phyloP scores from a whole-genome alignment of 768 basidiomycete genomes.

The Suillus americanus region DNA sequence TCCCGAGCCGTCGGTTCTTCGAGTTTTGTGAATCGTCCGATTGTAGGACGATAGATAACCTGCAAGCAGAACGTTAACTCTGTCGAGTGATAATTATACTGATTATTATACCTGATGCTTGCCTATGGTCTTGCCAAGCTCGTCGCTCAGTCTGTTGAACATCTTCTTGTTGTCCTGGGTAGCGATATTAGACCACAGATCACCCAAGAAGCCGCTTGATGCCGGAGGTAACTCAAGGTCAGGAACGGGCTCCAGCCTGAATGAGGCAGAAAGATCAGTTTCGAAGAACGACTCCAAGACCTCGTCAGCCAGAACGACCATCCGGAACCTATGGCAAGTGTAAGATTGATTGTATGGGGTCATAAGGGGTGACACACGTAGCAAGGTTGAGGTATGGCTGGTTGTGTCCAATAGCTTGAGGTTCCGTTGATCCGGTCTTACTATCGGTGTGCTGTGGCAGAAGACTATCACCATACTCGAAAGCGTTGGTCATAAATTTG shows the following conservation, averaged over 20 bases:
- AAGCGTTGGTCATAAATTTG: conserved; percentile 97
- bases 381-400: conserved; percentile 92
- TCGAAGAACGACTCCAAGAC: conserved; percentile 97
- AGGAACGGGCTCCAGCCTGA: conserved; percentile 71
- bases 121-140: conserved; percentile 91
- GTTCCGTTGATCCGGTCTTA: conserved; percentile 38
- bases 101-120: conserved; percentile 70
- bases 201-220: conserved; percentile 69
- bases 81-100: background rate
- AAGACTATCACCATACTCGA: conserved; percentile 97
- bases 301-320: conserved; percentile 98
- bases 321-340: conserved; percentile 73
- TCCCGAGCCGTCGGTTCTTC: conserved; percentile 90
- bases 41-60: conserved; percentile 77
- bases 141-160: conserved; percentile 91
- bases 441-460: conserved; percentile 44
- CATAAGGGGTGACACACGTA: conserved; percentile 50
- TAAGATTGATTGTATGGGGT: conserved; percentile 7
- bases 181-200: conserved; percentile 86
- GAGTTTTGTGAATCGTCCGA: conserved; percentile 80
- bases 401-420: conserved; percentile 63
- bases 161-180: conserved; percentile 92
- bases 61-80: conserved; percentile 22
- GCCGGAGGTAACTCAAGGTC: conserved; percentile 64
- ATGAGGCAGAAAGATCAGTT: conserved; percentile 85